Conservation (phyloP, 2,329 filamentous ascomycete species). For the Pseudogymnoascus sp. region DNA sequence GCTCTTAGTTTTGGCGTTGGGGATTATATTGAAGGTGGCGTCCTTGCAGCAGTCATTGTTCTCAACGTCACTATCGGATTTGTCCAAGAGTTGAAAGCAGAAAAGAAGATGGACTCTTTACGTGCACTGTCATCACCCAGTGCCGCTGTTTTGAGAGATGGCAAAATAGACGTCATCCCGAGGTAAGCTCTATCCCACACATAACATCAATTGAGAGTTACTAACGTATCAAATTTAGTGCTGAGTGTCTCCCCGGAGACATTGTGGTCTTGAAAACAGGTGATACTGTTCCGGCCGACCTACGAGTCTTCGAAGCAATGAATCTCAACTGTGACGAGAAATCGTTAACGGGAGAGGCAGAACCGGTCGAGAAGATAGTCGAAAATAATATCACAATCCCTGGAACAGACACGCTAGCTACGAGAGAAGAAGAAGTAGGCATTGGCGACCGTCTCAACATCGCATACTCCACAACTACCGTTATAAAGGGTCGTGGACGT, state of each 20-base stretch:
- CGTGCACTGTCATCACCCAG: constrained; percentile 48
- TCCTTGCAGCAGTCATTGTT: constrained; percentile 51
- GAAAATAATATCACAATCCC: constrained; percentile 35
- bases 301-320: constrained; percentile 50
- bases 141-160: constrained; percentile 49
- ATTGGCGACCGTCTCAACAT: constrained; percentile 49
- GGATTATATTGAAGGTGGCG: constrained; percentile 51
- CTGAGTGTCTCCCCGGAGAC: constrained; percentile 64
- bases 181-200: constrained; percentile 17
- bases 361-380: constrained; percentile 80
- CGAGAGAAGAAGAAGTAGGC: constrained; percentile 38
- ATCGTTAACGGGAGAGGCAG: constrained; percentile 95
- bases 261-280: constrained; percentile 87
- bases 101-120: constrained; percentile 52
- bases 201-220: neutral
- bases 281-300: constrained; percentile 91
- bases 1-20: constrained; percentile 41
- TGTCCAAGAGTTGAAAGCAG: constrained; percentile 52
- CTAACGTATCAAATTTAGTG: constrained; percentile 39
- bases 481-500: constrained; percentile 47
- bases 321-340: constrained; percentile 73
- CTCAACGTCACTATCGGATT: constrained; percentile 53
- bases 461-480: constrained; percentile 47
- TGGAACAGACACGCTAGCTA: constrained; percentile 21
- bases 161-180: constrained; percentile 36